Evolutionary conservation across 2,329 filamentous ascomycete genomes (phyloP).

Genomic region (Calonectria pteridis): DNA sequence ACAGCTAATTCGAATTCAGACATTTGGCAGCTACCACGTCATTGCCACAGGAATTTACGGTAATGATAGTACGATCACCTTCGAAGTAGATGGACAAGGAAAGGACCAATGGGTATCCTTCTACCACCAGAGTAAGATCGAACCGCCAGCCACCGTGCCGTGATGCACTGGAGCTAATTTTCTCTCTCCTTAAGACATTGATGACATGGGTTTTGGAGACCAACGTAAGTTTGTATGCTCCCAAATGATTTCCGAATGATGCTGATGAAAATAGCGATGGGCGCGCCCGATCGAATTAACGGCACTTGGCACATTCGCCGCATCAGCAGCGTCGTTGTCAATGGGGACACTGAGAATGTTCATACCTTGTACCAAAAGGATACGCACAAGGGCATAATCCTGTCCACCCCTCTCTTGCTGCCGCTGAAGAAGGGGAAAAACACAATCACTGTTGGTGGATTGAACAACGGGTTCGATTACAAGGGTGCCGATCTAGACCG

Average conservation of each 20-base stretch:
- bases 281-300: constrained; percentile 69
- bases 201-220: constrained; percentile 72
- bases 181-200: constrained; percentile 54
- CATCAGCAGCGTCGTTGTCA: constrained; percentile 71
- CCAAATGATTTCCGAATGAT: neutral
- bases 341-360: constrained; percentile 57
- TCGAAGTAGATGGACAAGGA: constrained; percentile 60
- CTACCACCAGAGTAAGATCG: constrained; percentile 62
- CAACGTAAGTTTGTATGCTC: constrained; percentile 50
- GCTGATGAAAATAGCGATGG: constrained; percentile 52
- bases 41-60: constrained; percentile 66
- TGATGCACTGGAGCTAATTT: neutral
- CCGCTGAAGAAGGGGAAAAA: constrained; percentile 66
- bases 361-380: constrained; percentile 66
- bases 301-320: constrained; percentile 71
- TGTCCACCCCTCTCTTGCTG: constrained; percentile 68
- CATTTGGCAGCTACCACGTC: constrained; percentile 58
- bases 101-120: constrained; percentile 67
- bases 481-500: constrained; percentile 71
- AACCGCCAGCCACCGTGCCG: too few relatives aligned
- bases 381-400: constrained; percentile 67
- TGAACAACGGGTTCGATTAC: constrained; percentile 67
- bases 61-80: constrained; percentile 64
- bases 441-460: constrained; percentile 68
- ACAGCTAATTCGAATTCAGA: constrained; percentile 35